Evolutionary conservation across 208 protist species (phyloP).

Genomic region (Acanthamoeba triangularis): DNA sequence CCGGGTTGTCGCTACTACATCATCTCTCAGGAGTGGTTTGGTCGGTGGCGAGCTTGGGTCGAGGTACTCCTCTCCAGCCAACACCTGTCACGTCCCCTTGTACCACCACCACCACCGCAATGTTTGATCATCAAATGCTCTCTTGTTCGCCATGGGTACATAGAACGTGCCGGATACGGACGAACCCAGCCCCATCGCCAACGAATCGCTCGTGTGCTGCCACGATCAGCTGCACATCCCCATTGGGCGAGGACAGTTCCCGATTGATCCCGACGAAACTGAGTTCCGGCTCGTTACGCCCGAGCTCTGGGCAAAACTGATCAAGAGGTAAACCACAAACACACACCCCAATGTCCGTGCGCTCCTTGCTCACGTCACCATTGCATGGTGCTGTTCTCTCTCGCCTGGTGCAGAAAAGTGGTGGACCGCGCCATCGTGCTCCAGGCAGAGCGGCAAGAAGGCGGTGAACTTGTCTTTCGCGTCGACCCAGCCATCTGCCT

Average conservation of each 20-base stretch:
- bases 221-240: neutral
- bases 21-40: slow-evolving; percentile 52
- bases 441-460: neutral
- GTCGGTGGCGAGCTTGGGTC: neutral
- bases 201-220: neutral
- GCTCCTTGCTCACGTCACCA: neutral
- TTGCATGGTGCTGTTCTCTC: neutral
- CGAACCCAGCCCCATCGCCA: slow-evolving; percentile 28
- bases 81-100: neutral
- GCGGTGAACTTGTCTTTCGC: neutral
- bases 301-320: neutral
- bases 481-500: neutral
- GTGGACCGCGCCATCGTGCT: neutral
- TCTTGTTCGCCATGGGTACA: neutral
- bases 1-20: neutral
- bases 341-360: neutral
- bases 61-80: neutral
- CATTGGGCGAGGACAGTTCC: neutral
- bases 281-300: slow-evolving; percentile 11
- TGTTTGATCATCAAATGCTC: neutral
- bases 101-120: neutral
- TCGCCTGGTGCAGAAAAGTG: neutral
- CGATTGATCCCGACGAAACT: neutral
- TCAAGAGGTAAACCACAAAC: neutral
- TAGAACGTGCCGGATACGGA: slow-evolving; percentile 3